Conservation (phyloP, 495 filamentous ascomycete species). For the Lepraria neglecta region DNA sequence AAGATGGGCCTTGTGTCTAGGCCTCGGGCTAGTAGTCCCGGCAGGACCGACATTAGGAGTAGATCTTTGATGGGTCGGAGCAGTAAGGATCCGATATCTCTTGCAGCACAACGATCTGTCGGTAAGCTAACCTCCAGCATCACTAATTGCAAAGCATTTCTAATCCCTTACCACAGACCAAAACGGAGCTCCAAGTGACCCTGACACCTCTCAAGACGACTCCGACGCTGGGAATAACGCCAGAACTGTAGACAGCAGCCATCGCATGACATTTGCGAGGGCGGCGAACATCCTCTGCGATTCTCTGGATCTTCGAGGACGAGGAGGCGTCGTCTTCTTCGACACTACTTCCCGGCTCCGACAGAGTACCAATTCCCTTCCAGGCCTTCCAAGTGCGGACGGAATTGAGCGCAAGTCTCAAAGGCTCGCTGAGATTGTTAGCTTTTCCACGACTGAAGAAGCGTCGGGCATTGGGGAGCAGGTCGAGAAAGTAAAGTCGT, state of each 20-base stretch:
- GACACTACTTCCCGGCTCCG: conserved; percentile 28
- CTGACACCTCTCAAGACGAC: conserved; percentile 23
- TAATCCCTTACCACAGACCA: background rate
- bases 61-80: conserved; percentile 3
- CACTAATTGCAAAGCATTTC: background rate
- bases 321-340: conserved; percentile 53
- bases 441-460: conserved; percentile 18
- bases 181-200: conserved; percentile 8
- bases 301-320: conserved; percentile 45
- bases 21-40: background rate
- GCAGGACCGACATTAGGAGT: background rate
- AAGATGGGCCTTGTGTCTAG: background rate
- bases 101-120: background rate
- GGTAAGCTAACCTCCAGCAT: background rate
- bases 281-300: conserved; percentile 54
- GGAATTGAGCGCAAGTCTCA: conserved; percentile 10
- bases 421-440: conserved; percentile 24
- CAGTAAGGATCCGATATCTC: conserved; percentile 2
- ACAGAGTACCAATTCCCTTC: conserved; percentile 4
- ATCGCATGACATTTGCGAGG: conserved; percentile 46
- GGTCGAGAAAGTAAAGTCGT: conserved; percentile 24
- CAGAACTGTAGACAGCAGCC: conserved; percentile 23
- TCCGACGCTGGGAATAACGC: conserved; percentile 12
- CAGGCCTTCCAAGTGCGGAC: background rate
- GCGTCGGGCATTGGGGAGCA: conserved; percentile 6